Base-by-base conservation (phyloP, 2,329 filamentous ascomycete genomes). In the Aspergillus candidus region DNA sequence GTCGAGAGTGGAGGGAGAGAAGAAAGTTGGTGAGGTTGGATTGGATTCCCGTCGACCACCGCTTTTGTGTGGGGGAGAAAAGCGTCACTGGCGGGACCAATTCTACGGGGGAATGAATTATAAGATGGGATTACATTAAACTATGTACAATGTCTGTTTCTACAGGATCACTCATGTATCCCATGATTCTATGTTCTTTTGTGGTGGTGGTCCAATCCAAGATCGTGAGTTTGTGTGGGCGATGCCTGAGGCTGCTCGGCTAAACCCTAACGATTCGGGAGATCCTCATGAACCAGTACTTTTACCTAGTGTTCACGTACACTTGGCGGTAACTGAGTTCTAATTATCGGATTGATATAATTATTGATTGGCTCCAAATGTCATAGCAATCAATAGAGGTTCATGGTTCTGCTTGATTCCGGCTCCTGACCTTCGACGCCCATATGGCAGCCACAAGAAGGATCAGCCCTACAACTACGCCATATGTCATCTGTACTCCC, bases 241-340 rank as follows among this genome's bases (percentile, higher is more conserved):
- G 33, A 40, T 35, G 37, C 48, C 46, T 55, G 59, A 58, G 59
- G 54, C 52, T 55, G 54, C 63, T 66, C 63, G 63, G 62, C 61
- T 66, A 66, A 66, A 64, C 61, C 63, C 63, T 66, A 66, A 55
- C 39, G 49, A 52, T 47, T 3, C 22, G 17, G 4, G 13, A 15
- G 27, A 31, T 11, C n/a, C 22, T 38, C 18, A 22, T 5, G 18
- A 27, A 6, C 22, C 22, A 27, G 22, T 6, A n/a, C 4, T 10
- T 27, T 6, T 3, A 27, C 22, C 22, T n/a, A 10, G 22, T 27
- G 10, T 27, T 27, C 6, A 7, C 22, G 22, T 27, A 27, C 13
- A 12, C 11, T 8, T 17, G 8, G 6, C 13, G 11, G 4, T 11
- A 18, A 18, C n/a, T n/a, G n/a, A n/a, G n/a, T n/a, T n/a, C n/a